Base-by-base conservation (phyloP, 306 rosid species). In the Alnus glutinosa region DNA sequence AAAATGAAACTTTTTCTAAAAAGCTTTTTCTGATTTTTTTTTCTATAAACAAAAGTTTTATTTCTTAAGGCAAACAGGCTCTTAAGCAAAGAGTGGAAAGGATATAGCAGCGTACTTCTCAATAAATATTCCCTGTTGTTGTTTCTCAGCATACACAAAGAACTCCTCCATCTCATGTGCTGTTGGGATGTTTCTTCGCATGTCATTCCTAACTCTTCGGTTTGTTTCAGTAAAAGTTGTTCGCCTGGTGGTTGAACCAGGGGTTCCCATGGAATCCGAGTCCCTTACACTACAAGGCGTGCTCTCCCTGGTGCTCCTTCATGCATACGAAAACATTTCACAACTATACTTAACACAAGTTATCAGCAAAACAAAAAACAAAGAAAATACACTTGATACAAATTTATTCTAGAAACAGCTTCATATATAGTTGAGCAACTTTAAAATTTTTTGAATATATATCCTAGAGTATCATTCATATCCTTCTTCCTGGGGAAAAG, bases 91-190 rank as follows among this genome's bases (percentile, higher is more conserved):
- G 10, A 7, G 49, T 34, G 34, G 8, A 75, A 57, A 58, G 5
- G 30, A 23, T 23, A 58, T 67, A 70, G 74, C 49, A 70, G 37
- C 83, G 9, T 73, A 95, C 98, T 92, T 92, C 54, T 95, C 93
- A 69, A 85, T 78, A 74, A 91, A 95, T 23, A 83, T 74, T 83
- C 80, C 77, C 71, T 91, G 98, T 77, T 95, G 98, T 82, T 87
- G 89, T 87, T 76, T 85, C 92, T 95, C 98, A 42, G 93, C 94
- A 59, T 61, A 74, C 54, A 89, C 81, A 72, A 95, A 92, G 85
- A 95, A 92, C 89, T 95, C 98, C 18, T 95, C 97, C 78, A 95
- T 85, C 76, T 95, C 98, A 32, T 59, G 74, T 28, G 92, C 80
- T 0, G 92, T 80, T 77, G 98, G 98, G 75, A 91, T 85, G 49